These are phyloP conservation scores for Fusarium camptoceras DNA, from an alignment of 2,329 filamentous ascomycete genomes.

Conservation along the genomic window DNA sequence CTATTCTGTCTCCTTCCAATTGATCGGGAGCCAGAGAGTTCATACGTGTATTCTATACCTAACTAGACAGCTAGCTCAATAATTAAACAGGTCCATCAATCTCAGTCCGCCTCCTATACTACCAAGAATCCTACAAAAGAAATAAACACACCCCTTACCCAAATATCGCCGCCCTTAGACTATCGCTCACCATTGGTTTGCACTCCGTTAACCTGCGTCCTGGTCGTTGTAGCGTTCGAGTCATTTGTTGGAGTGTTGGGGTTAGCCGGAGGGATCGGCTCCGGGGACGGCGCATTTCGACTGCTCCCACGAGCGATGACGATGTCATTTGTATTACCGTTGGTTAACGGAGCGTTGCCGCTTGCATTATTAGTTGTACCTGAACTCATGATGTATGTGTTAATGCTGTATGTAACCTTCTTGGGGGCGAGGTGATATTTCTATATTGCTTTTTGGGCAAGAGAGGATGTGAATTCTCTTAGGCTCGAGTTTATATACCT, in stretches of 20 bases:
- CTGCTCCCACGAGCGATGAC: neutral
- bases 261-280: neutral
- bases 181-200: neutral
- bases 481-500: too few species aligned
- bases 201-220: neutral
- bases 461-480: too few species aligned
- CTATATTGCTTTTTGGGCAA: neutral
- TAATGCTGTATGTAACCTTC: too few species aligned
- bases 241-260: neutral
- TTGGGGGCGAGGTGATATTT: neutral
- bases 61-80: neutral
- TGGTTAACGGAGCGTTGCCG: neutral
- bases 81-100: neutral
- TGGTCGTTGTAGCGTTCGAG: neutral
- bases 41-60: neutral
- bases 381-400: neutral
- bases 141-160: rapidly evolving
- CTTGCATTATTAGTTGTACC: neutral
- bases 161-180: rapidly evolving
- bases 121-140: neutral
- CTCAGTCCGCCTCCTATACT: neutral
- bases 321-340: neutral
- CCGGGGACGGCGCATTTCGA: neutral
- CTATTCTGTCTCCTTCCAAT: neutral
- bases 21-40: neutral